Evolutionary conservation across 2,329 filamentous ascomycete genomes (phyloP).

Genomic region (Cercospora sesami): DNA sequence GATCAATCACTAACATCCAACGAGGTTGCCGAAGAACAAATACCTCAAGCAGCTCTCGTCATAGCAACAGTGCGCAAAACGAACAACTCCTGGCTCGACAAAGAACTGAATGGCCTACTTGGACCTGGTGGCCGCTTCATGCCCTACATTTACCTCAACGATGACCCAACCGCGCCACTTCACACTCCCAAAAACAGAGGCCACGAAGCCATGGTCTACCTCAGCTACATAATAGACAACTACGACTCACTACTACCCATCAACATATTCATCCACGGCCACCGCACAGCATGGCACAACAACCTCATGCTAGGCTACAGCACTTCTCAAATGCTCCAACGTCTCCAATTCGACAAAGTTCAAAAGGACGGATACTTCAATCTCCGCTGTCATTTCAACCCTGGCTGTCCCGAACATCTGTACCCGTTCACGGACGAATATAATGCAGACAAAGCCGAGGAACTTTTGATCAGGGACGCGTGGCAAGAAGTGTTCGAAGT

Average conservation of each 20-base stretch:
- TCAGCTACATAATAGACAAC: constrained; percentile 62
- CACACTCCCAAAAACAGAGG: constrained; percentile 60
- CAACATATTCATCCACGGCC: constrained; percentile 62
- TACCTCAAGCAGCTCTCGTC: constrained; percentile 15
- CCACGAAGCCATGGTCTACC: constrained; percentile 63
- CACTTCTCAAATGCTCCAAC: constrained; percentile 47
- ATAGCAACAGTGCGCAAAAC: constrained; percentile 21
- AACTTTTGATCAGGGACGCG: constrained; percentile 45
- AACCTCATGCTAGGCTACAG: constrained; percentile 52
- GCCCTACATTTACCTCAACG: constrained; percentile 25
- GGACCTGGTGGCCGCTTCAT: constrained; percentile 12
- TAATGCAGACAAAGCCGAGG: constrained; percentile 44
- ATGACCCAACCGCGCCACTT: constrained; percentile 42
- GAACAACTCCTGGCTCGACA: constrained; percentile 25
- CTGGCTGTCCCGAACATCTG: constrained; percentile 58
- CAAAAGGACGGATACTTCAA: constrained; percentile 49
- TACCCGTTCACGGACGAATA: constrained; percentile 46
- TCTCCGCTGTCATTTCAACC: constrained; percentile 56
- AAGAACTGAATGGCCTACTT: constrained; percentile 25
- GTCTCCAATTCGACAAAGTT: constrained; percentile 49
- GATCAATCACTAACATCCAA: not conserved
- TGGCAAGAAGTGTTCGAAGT: constrained; percentile 49
- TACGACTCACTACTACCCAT: constrained; percentile 61
- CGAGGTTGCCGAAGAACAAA: not conserved
- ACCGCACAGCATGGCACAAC: constrained; percentile 60